Conservation (phyloP, 257 asterid species). For the Linderniella brevidens region DNA sequence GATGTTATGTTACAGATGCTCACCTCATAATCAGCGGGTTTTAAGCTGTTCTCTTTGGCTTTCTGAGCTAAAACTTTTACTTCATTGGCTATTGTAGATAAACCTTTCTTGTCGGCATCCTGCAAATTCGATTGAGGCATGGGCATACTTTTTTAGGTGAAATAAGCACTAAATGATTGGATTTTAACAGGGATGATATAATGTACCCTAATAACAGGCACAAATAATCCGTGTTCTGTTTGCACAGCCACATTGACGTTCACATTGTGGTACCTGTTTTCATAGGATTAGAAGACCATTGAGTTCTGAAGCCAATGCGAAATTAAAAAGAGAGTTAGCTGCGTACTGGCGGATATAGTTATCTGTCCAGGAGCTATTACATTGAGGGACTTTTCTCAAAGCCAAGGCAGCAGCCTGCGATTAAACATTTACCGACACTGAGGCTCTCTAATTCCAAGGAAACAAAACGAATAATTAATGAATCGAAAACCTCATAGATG, state of each 20-base stretch:
- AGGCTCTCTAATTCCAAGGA: neutral
- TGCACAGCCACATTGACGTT: conserved; percentile 94
- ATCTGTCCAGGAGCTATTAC: conserved; percentile 96
- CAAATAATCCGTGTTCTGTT: conserved; percentile 83
- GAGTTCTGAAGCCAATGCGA: conserved; percentile 4
- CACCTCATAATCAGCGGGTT: conserved; percentile 94
- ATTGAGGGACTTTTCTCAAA: conserved; percentile 85
- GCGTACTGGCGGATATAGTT: conserved; percentile 96
- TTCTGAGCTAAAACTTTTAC: conserved; percentile 69
- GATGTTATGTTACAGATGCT: conserved; percentile 2
- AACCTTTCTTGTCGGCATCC: conserved; percentile 98
- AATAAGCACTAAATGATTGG: neutral
- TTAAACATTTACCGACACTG: conserved; percentile 6
- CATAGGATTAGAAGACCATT: conserved; percentile 9
- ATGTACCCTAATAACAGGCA: conserved; percentile 71
- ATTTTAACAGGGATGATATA: neutral
- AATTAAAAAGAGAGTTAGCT: conserved; percentile 3
- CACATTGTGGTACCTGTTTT: conserved; percentile 63
- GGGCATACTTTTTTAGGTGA: neutral
- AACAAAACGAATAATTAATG: neutral
- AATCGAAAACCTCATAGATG: neutral
- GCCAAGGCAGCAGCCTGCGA: conserved; percentile 99
- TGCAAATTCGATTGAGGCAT: conserved; percentile 13
- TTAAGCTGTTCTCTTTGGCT: conserved; percentile 77
- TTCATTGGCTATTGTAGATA: conserved; percentile 69